Evolutionary conservation across 2,329 filamentous ascomycete species (phyloP).

Genomic region (Xylariaceae sp.): DNA sequence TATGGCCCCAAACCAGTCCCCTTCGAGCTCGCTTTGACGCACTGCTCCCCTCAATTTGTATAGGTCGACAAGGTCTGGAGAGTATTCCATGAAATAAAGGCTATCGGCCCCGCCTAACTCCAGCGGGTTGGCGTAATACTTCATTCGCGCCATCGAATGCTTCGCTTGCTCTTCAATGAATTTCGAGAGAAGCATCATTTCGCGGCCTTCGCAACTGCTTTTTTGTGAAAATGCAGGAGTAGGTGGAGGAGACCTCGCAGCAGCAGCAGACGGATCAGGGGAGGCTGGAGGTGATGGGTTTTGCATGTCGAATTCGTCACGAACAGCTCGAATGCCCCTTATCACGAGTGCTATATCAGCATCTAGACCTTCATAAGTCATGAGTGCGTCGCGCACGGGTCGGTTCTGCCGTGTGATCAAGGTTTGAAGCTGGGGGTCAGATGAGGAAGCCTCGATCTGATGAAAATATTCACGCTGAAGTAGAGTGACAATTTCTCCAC

Average conservation of each 20-base stretch:
- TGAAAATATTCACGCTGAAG: constrained; percentile 2
- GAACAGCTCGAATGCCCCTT: not conserved
- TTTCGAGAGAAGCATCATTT: not conserved
- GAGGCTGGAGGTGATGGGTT: not conserved
- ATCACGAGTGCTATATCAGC: not conserved
- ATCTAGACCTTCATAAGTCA: not conserved
- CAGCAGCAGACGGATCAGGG: not conserved
- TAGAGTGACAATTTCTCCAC: constrained; percentile 2
- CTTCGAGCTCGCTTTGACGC: too few relatives aligned
- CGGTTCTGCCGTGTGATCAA: not conserved
- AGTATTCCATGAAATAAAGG: not conserved
- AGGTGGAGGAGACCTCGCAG: not conserved
- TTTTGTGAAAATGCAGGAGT: not conserved
- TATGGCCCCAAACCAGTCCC: not conserved
- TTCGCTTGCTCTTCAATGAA: constrained; percentile 1
- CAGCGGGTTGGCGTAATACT: not conserved
- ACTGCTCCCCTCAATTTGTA: not conserved
- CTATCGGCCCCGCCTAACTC: constrained; percentile 1
- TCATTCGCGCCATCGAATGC: not conserved
- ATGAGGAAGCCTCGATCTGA: constrained; percentile 1
- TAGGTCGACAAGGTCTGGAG: not conserved
- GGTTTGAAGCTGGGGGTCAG: not conserved
- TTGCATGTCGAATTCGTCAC: not conserved
- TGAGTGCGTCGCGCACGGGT: not conserved
- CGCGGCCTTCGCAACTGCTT: not conserved